Evolutionary conservation across 345 rosid species (phyloP), one percentile per base, ranked within the genome.

Genomic region (Trapa incisa): DNA sequence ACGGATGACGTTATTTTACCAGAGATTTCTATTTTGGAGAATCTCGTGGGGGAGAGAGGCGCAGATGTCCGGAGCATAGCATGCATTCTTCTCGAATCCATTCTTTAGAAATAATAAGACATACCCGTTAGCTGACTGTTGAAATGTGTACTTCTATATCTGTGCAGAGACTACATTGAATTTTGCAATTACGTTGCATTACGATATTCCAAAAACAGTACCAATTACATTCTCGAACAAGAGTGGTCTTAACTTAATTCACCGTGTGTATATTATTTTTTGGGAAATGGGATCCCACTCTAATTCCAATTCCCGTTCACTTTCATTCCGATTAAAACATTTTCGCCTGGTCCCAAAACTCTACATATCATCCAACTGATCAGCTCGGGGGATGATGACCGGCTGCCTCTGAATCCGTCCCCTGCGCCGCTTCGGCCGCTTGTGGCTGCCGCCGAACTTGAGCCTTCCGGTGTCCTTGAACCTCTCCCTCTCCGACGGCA

Each of bases 371-470:
- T 52, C 33, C 0, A 54, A 62, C 37, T 42, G 71, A 29, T 68
- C 78, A 16, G 42, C 71, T 3, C 60, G n/a, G 42, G 65, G n/a
- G 42, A 6, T 14, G 42, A 6, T 14, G 1, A 75, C 37, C 1
- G 77, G 47, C 37, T 33, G 54, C 13, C 70, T 48, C 17, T 65
- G 76, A 2, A 33, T 66, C 36, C 16, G 69, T 39, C 64, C 70
- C n/a, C 74, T 76, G 41, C 81, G 76, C 6, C 86, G 77, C 9
- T 64, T 76, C 32, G 71, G 74, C 47, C 52, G n/a, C 62, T 52
- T 79, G 69, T 82, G 86, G 22, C 86, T 85, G 57, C 96, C 93
- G 0, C 89, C 96, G 5, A 86, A 89, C 68, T 81, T 90, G 75
- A 88, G 76, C 63, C 96, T 75, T 5, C 98, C 98, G 0, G 87